A percentile compares a stretch with the other conserved stretches of the same genome.
These are phyloP conservation scores for Prunella vulgaris DNA, from an alignment of 257 asterid genomes.

Conservation along the genomic window DNA sequence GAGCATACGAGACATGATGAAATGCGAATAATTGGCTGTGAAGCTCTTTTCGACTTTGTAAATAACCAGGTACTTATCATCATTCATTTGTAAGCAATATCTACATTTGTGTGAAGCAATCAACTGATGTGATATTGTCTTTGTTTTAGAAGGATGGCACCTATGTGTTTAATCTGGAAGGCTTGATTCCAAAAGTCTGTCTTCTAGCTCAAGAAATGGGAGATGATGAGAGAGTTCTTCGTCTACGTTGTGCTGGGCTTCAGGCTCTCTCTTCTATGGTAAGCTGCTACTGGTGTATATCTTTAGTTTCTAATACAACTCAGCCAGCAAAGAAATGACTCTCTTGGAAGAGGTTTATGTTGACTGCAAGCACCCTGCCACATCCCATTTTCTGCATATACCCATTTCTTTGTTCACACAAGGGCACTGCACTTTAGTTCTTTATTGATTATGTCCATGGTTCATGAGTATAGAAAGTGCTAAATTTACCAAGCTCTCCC, in stretches of 20 bases:
- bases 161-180: conserved; percentile 67
- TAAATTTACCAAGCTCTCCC: no score
- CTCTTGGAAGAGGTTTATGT: conserved; percentile 9
- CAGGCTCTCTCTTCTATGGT: conserved; percentile 68
- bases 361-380: background rate
- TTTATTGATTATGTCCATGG: no score
- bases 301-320: conserved; percentile 6
- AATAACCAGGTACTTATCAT: conserved; percentile 55
- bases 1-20: conserved; percentile 63
- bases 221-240: conserved; percentile 44
- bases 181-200: conserved; percentile 68
- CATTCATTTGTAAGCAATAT: conserved; percentile 6
- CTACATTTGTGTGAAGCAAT: conserved; percentile 7
- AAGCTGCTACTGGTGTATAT: conserved; percentile 19
- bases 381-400: background rate
- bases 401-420: conserved; percentile 2
- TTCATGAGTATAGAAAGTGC: no score
- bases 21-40: conserved; percentile 60
- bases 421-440: background rate
- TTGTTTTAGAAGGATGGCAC: conserved; percentile 58
- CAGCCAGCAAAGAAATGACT: conserved; percentile 1
- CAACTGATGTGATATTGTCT: conserved; percentile 24
- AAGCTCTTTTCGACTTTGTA: conserved; percentile 63
- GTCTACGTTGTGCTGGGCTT: conserved; percentile 63
- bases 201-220: conserved; percentile 69